Conservation (phyloP, 2,329 filamentous ascomycete genomes). For the Aspergillus niger region DNA sequence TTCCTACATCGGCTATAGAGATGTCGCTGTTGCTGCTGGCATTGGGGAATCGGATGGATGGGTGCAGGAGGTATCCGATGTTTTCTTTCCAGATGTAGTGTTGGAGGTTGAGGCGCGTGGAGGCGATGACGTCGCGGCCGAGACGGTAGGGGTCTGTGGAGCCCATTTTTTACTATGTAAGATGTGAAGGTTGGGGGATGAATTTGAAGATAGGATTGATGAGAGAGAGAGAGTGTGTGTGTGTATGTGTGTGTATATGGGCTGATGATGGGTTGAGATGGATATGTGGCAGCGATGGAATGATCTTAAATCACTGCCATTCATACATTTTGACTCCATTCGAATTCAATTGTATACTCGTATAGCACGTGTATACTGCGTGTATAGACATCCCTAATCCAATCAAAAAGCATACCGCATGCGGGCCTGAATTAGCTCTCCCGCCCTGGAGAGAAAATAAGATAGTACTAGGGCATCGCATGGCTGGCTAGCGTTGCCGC, state of each 20-base stretch:
- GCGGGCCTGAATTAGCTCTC: background rate
- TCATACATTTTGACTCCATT: too few species aligned
- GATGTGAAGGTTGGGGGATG: background rate
- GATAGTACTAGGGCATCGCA: background rate
- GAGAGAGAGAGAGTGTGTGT: background rate
- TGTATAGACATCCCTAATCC: background rate
- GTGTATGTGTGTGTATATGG: background rate
- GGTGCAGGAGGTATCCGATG: constrained; percentile 4
- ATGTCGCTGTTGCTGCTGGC: background rate
- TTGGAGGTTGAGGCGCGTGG: constrained; percentile 5
- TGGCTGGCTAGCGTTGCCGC: background rate
- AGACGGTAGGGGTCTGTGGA: background rate
- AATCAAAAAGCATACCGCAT: background rate
- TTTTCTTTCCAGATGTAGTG: constrained; percentile 8
- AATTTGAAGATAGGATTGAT: background rate
- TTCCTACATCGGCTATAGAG: constrained; percentile 23
- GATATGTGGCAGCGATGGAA: background rate
- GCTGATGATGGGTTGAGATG: background rate
- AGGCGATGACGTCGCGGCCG: background rate
- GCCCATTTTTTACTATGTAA: background rate
- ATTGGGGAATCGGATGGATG: background rate
- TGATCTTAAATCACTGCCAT: background rate
- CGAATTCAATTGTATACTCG: too few species aligned
- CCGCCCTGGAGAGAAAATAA: background rate
- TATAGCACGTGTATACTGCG: too few species aligned